These are phyloP conservation scores for Fusarium poae DNA, from an alignment of 2,329 filamentous ascomycete species.

Conservation along the genomic window DNA sequence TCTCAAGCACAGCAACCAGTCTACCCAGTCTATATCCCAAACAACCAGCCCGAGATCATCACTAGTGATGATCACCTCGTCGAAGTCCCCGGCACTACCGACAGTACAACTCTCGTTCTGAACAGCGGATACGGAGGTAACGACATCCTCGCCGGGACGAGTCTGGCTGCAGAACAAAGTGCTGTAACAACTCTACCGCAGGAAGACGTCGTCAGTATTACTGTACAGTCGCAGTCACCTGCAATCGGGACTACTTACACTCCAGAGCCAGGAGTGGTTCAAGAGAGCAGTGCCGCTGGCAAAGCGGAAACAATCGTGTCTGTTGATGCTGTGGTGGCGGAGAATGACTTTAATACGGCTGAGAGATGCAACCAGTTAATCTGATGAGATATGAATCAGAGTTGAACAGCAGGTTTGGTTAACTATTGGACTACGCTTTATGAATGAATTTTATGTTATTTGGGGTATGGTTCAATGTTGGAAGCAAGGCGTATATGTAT, in stretches of 20 bases:
- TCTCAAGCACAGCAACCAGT: neutral
- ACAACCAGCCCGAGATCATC: conserved; percentile 39
- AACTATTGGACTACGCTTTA: neutral
- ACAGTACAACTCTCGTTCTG: neutral
- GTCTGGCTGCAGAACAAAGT: neutral
- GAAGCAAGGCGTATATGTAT: accelerated
- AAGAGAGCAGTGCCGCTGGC: neutral
- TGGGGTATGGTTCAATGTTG: neutral
- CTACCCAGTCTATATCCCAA: conserved; percentile 6
- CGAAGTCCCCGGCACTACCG: conserved; percentile 1
- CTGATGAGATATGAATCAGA: neutral
- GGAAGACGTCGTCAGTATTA: conserved; percentile 6
- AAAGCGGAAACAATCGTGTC: conserved; percentile 3
- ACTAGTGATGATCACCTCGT: conserved; percentile 25
- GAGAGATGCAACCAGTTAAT: conserved; percentile 5
- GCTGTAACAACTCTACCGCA: neutral
- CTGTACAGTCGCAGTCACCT: conserved; percentile 2
- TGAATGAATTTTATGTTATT: neutral
- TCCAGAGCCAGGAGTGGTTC: neutral
- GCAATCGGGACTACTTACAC: neutral
- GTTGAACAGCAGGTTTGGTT: accelerated
- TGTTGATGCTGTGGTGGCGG: neutral
- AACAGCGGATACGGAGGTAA: conserved; percentile 5
- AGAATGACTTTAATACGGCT: neutral
- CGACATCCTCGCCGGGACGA: conserved; percentile 4